Evolutionary conservation across 2,329 filamentous ascomycete species (phyloP), one percentile per base, ranked within the genome.

Genomic region (Alternaria sp.): DNA sequence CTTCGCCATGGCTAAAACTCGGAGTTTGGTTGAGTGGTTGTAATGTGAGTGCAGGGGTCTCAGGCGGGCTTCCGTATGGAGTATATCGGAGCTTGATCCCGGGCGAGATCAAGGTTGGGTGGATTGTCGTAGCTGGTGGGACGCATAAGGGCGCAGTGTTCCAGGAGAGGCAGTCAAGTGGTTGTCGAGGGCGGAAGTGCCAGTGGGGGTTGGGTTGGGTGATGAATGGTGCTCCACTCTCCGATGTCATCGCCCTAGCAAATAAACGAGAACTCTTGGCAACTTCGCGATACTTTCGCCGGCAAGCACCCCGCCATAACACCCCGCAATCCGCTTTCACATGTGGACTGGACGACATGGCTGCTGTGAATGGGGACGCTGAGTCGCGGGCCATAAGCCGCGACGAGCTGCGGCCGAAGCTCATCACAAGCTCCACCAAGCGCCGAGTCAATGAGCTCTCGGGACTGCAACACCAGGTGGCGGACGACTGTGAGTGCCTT

Each of bases 1-100:
- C 82, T 96, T 97, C 80, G 91, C 90, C 91, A 94, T 94, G 67
- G 64, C 72, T 26, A 12, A 26, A 30, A 44, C 12, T 41, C 30
- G 28, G 41, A 24, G 22, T 28, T 18, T 42, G 34, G 36, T 12
- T 48, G 54, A 28, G 22, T 36, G 54, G 42, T 20, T n/a, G 41
- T 47, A 20, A 22, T 30, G 48, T 22, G 34, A 20, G 14, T 16
- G 41, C 34, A 49, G 14, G 53, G 63, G 52, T 57, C 57, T 72
- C 62, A 70, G 64, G 65, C 65, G 57, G 64, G 66, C 52, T 58
- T 64, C 61, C 59, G 71, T 77, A 76, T 76, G 55, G 75, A 76
- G 67, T 69, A 77, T 65, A 73, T 73, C 43, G 74, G 75, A 34
- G 73, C 73, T 65, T 75, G 75, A 70, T 76, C 74, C 55, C 71